Conservation (phyloP, 345 rosid genomes). For the Populus tremula region DNA sequence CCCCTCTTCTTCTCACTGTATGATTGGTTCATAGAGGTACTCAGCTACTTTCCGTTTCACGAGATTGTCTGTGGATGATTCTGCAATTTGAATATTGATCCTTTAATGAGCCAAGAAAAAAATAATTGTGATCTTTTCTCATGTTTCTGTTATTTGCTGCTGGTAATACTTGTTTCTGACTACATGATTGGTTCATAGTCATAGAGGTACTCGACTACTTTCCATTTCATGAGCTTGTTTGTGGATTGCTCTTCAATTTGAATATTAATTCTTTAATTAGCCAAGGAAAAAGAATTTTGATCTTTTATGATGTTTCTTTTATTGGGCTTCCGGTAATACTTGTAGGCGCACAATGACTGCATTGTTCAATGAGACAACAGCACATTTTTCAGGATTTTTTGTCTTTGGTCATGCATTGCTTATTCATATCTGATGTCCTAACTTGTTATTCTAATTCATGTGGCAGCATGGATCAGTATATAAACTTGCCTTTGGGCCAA, state of each 20-base stretch:
- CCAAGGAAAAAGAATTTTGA: too few species aligned
- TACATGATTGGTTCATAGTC: slow-evolving; percentile 80
- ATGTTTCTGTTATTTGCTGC: too few species aligned
- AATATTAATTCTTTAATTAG: too few species aligned
- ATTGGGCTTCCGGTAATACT: too few species aligned
- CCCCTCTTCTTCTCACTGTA: slow-evolving; percentile 82
- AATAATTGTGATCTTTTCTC: too few species aligned
- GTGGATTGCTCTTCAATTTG: not conserved
- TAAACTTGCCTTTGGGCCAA: slow-evolving; percentile 98
- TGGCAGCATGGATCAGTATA: slow-evolving; percentile 87
- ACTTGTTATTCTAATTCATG: slow-evolving; percentile 9
- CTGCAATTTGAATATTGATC: not conserved
- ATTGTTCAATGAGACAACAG: not conserved
- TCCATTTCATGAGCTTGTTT: not conserved
- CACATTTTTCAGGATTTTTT: not conserved
- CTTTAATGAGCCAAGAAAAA: too few species aligned
- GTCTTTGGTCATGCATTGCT: not conserved
- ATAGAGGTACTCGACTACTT: slow-evolving; percentile 51
- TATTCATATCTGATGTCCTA: not conserved
- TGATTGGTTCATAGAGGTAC: slow-evolving; percentile 92
- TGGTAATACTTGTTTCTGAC: slow-evolving; percentile 32
- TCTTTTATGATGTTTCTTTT: too few species aligned
- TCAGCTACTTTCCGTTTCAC: not conserved
- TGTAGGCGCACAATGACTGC: too few species aligned
- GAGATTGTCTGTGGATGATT: not conserved